Conservation (phyloP, 768 basidiomycete genomes). For the Leccinum barrowsii region DNA sequence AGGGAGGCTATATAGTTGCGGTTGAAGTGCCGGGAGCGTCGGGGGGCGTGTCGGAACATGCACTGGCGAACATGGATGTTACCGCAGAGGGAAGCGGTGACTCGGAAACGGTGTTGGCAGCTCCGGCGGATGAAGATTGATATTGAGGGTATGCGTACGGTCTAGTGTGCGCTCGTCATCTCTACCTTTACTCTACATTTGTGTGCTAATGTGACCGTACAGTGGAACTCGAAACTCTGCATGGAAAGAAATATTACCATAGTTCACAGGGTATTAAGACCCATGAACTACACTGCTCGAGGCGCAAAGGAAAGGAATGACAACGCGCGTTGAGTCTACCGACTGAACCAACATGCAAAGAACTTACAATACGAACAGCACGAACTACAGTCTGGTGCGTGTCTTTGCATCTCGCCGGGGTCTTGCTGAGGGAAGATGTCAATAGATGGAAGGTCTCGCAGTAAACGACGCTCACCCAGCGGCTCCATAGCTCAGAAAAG, state of each 20-base stretch:
- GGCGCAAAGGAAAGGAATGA: no score
- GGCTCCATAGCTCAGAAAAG: constrained; percentile 80
- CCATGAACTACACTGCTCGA: no score
- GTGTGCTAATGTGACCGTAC: no score
- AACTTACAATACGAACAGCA: constrained; percentile 34
- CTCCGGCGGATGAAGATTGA: background rate
- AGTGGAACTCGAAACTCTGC: no score
- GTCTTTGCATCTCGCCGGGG: constrained; percentile 30
- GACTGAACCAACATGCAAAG: no score
- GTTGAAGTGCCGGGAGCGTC: background rate
- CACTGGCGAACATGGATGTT: background rate
- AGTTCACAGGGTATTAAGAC: no score
- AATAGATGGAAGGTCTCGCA: constrained; percentile 60
- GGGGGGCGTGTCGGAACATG: no score
- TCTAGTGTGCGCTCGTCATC: no score
- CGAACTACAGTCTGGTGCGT: constrained; percentile 57
- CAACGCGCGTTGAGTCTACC: no score
- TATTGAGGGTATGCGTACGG: no score
- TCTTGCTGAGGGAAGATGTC: constrained; percentile 49
- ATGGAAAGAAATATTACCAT: no score
- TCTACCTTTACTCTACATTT: no score
- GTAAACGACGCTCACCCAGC: constrained; percentile 77
- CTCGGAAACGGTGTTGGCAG: background rate
- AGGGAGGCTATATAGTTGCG: background rate
- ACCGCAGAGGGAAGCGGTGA: background rate